A percentile compares a stretch with the other conserved stretches of the same genome.
These are phyloP conservation scores for Rhodotorula glutinis DNA, from an alignment of 1,284 basidiomycete species.

Conservation along the genomic window DNA sequence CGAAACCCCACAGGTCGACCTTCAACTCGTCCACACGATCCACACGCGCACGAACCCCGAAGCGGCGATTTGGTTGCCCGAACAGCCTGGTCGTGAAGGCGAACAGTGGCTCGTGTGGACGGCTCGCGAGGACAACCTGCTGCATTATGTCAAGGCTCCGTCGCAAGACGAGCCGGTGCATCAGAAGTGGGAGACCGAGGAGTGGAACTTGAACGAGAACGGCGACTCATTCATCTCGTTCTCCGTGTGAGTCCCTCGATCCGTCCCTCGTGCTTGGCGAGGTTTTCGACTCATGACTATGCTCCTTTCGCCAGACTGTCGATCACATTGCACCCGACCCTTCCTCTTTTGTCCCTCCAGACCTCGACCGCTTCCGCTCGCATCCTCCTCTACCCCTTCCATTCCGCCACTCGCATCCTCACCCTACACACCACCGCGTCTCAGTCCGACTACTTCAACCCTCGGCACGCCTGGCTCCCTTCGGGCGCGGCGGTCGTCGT, in stretches of 20 bases:
- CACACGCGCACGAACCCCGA: constrained; percentile 36
- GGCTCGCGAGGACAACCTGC: constrained; percentile 39
- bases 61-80: constrained; percentile 39
- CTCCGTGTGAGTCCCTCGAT: constrained; percentile 35
- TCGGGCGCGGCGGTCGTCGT: constrained; percentile 36
- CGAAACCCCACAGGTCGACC: neutral
- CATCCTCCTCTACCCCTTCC: constrained; percentile 42
- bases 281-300: no score
- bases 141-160: constrained; percentile 40
- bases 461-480: constrained; percentile 39
- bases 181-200: constrained; percentile 8
- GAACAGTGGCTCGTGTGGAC: constrained; percentile 36
- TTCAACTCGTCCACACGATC: constrained; percentile 14
- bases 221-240: constrained; percentile 42
- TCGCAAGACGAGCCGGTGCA: neutral
- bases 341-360: constrained; percentile 40
- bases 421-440: constrained; percentile 41
- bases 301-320: no score
- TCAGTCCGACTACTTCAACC: constrained; percentile 40
- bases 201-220: constrained; percentile 42
- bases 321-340: constrained; percentile 40
- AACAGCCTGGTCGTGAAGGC: neutral
- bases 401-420: constrained; percentile 31
- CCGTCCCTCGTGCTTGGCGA: no score
- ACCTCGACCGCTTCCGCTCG: constrained; percentile 40